phyloP scores from a whole-genome alignment of 1,284 basidiomycete genomes.

The Ceratobasidium sp. region DNA sequence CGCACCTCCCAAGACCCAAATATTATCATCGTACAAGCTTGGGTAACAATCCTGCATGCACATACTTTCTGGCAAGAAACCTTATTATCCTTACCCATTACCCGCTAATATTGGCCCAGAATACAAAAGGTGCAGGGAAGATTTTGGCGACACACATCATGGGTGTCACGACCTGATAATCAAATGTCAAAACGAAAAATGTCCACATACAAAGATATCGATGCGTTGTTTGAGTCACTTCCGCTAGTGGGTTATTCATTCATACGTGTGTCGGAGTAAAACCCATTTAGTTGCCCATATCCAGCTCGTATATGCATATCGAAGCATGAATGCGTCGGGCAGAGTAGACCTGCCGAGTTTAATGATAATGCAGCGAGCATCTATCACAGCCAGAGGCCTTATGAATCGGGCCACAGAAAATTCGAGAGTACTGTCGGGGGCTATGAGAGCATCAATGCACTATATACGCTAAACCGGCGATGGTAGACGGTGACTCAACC shows the following conservation, averaged over 20 bases:
- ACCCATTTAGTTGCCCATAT: background rate
- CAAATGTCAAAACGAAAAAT: background rate
- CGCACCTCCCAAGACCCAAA: too few species aligned
- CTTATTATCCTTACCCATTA: background rate
- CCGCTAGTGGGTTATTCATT: constrained; percentile 13
- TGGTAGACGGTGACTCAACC: constrained; percentile 35
- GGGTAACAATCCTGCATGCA: constrained; percentile 14
- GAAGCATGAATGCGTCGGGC: background rate
- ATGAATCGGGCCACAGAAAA: background rate
- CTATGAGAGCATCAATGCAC: constrained; percentile 12
- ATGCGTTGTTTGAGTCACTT: constrained; percentile 9
- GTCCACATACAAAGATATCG: background rate
- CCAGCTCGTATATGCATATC: background rate
- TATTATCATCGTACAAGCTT: background rate
- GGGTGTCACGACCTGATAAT: constrained; percentile 21
- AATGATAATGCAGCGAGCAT: constrained; percentile 21
- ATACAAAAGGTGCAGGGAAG: background rate
- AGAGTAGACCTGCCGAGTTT: background rate
- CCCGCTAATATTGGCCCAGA: background rate
- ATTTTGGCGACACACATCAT: constrained; percentile 9
- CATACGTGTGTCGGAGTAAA: background rate
- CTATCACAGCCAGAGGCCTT: background rate
- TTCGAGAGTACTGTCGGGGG: constrained; percentile 6
- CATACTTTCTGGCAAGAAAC: constrained; percentile 6
- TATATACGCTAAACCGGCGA: constrained; percentile 39